Conservation (phyloP, 352 stramenopile genomes). For the Phytophthora vignae region DNA sequence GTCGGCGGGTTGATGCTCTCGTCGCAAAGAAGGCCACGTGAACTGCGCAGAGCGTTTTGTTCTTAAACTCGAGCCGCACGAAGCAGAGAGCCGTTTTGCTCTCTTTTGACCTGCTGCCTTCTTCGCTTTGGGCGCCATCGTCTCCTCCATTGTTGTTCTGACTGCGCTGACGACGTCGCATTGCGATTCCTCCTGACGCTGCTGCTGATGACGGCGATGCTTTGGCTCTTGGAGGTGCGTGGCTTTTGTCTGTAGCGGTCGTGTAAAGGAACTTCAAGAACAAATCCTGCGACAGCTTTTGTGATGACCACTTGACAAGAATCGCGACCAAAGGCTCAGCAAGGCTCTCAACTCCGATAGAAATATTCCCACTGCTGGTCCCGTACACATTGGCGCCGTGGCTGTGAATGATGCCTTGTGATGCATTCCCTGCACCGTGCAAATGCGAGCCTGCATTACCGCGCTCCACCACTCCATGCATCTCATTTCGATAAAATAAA, state of each 20-base stretch:
- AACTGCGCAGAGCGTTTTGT: constrained; percentile 77
- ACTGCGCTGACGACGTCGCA: constrained; percentile 48
- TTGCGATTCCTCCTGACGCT: constrained; percentile 36
- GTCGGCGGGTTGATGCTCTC: constrained; percentile 60
- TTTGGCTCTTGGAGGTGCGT: constrained; percentile 31
- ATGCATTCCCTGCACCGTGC: constrained; percentile 24
- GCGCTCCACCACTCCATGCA: constrained; percentile 42
- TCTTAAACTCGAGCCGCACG: constrained; percentile 83
- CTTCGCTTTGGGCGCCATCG: constrained; percentile 23
- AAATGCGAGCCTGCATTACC: constrained; percentile 36
- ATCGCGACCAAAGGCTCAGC: constrained; percentile 61
- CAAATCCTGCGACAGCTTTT: constrained; percentile 78
- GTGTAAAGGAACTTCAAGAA: constrained; percentile 82
- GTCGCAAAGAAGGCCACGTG: constrained; percentile 91
- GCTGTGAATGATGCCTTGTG: constrained; percentile 45
- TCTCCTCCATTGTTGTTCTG: constrained; percentile 37
- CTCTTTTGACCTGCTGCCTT: constrained; percentile 34
- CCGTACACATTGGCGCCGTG: constrained; percentile 50
- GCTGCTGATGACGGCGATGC: constrained; percentile 28
- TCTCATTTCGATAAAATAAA: constrained; percentile 69
- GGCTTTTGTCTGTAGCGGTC: constrained; percentile 32
- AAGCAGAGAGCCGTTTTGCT: constrained; percentile 81
- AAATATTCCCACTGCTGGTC: constrained; percentile 29
- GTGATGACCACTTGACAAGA: constrained; percentile 82
- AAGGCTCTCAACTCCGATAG: constrained; percentile 65